Evolutionary conservation across 305 asterid genomes (phyloP).

Genomic region (Fraxinus platypoda): DNA sequence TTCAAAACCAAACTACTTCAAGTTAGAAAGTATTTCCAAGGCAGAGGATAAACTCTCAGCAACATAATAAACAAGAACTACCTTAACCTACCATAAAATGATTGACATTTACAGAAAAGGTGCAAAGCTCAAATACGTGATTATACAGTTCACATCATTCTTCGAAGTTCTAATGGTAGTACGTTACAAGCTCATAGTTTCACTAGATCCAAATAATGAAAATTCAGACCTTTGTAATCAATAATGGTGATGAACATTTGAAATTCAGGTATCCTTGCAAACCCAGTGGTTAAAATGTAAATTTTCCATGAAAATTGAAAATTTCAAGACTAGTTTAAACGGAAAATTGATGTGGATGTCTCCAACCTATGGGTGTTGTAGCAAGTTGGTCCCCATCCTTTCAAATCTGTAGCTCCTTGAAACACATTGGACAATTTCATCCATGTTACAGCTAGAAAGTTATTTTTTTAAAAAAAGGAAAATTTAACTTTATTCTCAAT

Average conservation of each 20-base stretch:
- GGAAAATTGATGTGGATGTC: not conserved
- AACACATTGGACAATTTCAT: not conserved
- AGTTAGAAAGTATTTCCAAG: not conserved
- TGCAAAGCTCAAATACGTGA: not conserved
- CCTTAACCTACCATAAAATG: not conserved
- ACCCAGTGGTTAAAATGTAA: not conserved
- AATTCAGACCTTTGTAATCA: not conserved
- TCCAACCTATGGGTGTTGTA: not conserved
- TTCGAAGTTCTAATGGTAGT: not conserved
- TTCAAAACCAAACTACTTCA: not conserved
- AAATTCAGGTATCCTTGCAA: not conserved
- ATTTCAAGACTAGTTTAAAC: not conserved
- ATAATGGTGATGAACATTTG: not conserved
- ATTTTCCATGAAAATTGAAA: not conserved
- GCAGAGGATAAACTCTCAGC: conserved; percentile 1
- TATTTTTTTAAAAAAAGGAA: not conserved
- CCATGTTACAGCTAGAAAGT: not conserved
- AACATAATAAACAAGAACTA: not conserved
- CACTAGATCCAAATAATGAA: conserved; percentile 5
- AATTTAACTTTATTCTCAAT: not conserved
- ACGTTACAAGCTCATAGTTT: not conserved
- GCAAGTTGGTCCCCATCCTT: not conserved
- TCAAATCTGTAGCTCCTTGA: not conserved
- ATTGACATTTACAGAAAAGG: not conserved
- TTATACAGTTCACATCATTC: not conserved